Evolutionary conservation across 768 basidiomycete genomes (phyloP), one percentile per base, ranked within the genome.

Genomic region (Boletus fagicola): DNA sequence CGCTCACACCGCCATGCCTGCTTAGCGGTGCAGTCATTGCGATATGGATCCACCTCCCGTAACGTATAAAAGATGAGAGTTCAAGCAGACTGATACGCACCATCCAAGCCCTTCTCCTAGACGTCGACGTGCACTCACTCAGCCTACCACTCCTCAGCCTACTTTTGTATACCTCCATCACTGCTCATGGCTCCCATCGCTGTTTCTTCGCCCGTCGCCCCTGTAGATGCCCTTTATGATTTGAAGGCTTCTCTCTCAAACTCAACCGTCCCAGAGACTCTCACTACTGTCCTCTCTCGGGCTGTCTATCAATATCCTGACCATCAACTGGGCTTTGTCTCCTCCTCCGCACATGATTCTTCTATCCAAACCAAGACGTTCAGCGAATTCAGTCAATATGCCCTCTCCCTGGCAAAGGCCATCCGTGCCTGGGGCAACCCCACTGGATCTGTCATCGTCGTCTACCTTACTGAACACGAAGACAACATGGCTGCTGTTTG

Each of bases 391-490:
- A 57, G 49, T 24, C 57, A 61, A 49, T 15, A 50, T 36, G 64
- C 51, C 9, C 56, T 53, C 40, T 60, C 62, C 35, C 56, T 70
- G 0, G 67, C 66, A n/a, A 62, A 57, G 16, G 68, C 66, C 16
- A 49, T 68, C 38, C 55, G 57, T 33, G 42, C 53, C 4, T 68
- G 66, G 71, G 61, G 54, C 3, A 71, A 63, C 35, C 67, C 71
- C 28, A 8, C 53, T 0, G 70, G 70, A 0, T 69, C 70, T 1
- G 30, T 71, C n/a, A 8, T 73, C 2, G 61, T 71, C 11, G 58
- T 72, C 0, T 72, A 72, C 50, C 57, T 72, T 24, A 72, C 70
- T 1, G 72, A 72, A 45, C 70, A 72, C 24, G 70, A 72, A 47
- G 72, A 72, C 42, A 72, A 31, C 30, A 31, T 31, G 30, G 30